Evolutionary conservation across 352 stramenopile genomes (phyloP), one percentile per base, ranked within the genome.

Genomic region (Pythium pyrilobum): DNA sequence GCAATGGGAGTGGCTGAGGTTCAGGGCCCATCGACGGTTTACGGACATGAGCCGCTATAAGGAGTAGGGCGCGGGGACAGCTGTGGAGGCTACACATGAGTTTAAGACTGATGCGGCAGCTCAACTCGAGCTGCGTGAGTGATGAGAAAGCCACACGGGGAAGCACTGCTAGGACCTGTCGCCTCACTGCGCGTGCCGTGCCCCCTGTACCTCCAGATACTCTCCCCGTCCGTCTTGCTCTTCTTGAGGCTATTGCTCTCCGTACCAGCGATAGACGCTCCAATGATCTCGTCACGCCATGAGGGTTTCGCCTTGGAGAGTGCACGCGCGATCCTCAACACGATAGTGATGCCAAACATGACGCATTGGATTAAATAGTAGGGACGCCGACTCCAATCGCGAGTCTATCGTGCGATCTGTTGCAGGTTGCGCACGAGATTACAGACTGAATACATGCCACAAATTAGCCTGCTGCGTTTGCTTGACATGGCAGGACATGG

Each of bases 361-460:
- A 37, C 32, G 32, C 32, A 37, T 37, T 37, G 15, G 15, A 10
- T 15, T 37, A 53, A 42, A 53, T n/a, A 32, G 8, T 18, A 34
- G 42, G 8, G 32, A 37, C 15, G 10, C 32, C n/a, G n/a, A n/a
- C n/a, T n/a, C n/a, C n/a, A n/a, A n/a, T 45, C 23, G 21, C 16
- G 39, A 16, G 37, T 24, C 13, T 55, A 89, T 46, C 79, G 61
- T 23, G 72, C 70, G 31, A 74, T 81, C 47, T 86, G 79, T 40
- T 87, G 76, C 45, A 89, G 63, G 51, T 78, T 83, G 27, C 79
- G 69, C n/a, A 81, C 74, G 59, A 89, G 64, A 59, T 72, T 68
- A 49, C 71, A 87, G 5, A 86, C 79, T 89, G 25, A 9, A 43
- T 36, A 44, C n/a, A 51, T 46, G 11, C 21, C 7, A 46, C 5